phyloP scores from a whole-genome alignment of 2,329 filamentous ascomycete genomes.

The Knufia fluminis region DNA sequence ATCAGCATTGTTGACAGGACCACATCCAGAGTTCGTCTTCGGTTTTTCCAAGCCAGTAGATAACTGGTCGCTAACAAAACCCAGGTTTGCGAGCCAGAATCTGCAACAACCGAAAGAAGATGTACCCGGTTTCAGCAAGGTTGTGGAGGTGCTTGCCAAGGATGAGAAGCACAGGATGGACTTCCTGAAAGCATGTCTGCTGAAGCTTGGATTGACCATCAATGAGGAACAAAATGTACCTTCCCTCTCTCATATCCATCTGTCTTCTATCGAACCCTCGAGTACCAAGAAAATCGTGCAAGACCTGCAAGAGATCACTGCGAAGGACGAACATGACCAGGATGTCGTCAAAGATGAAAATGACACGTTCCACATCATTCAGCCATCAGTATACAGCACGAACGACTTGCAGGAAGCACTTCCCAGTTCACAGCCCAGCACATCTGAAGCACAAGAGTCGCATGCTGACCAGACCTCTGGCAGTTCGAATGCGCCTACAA shows the following conservation, averaged over 20 bases:
- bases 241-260: conserved; percentile 70
- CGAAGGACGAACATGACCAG: background rate
- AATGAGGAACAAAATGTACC: conserved; percentile 63
- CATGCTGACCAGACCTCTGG: conserved; percentile 26
- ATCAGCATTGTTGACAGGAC: conserved; percentile 68
- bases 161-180: conserved; percentile 61
- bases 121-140: conserved; percentile 58
- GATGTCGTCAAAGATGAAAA: conserved; percentile 71
- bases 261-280: conserved; percentile 59
- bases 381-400: conserved; percentile 53
- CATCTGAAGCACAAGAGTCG: conserved; percentile 23
- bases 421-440: conserved; percentile 19
- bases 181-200: conserved; percentile 71
- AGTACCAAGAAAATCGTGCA: conserved; percentile 60
- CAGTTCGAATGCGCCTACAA: conserved; percentile 11
- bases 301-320: conserved; percentile 54
- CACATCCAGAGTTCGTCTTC: conserved; percentile 73
- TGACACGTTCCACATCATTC: conserved; percentile 73
- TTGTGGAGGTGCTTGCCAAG: conserved; percentile 58
- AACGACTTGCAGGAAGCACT: conserved; percentile 48
- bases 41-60: conserved; percentile 12
- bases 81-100: conserved; percentile 73
- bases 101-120: conserved; percentile 55
- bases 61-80: conserved; percentile 22
- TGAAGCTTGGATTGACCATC: conserved; percentile 72